Evolutionary conservation across 805 yeast species (phyloP), one percentile per base, ranked within the genome.

Genomic region (Saccharomycopsis guyanensis): DNA sequence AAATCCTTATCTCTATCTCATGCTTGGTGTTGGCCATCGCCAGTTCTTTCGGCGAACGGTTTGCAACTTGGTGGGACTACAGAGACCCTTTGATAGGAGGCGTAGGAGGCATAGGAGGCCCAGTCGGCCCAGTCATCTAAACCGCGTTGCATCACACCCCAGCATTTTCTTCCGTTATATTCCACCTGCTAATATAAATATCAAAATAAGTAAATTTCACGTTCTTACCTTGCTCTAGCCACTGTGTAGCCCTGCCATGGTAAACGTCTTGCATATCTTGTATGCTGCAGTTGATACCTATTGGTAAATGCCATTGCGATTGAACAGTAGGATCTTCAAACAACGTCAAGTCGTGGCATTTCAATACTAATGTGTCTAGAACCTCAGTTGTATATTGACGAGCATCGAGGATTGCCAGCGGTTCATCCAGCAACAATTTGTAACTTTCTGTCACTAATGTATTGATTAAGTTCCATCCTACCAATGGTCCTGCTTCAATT

Each of bases 1-100:
- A 51, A 38, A 45, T 51, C 12, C 10, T 51, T 13, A 49, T 46
- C n/a, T 27, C 46, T 4, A 4, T 43, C 20, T 41, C 40, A 15
- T 38, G 46, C 23, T 46, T 49, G 24, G 15, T 45, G 29, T 27
- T 48, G 13, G 45, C 43, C 7, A 34, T 34, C 2, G 15, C 15
- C 16, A 41, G 33, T 24, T 13, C 22, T 15, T 22, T 15, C 24
- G 34, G 15, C 16, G 37, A 25, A 15, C 27, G 32, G 45, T 32
- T 32, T 19, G 31, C 31, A 20, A 42, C 37, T 13, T 42, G 40
- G 38, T 18, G 38, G 22, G 18, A 3, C 3, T 33, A 38, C 37
- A 5, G 45, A 36, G 22, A 19, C 29, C 27, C 24, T 31, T 13
- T 13, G 16, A 32, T 31, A 19, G 24, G 23, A 13, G n/a, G 31